Percentiles rank a stretch among this genome's conserved stretches.
Evolutionary conservation across 2,329 filamentous ascomycete genomes (phyloP).

Genomic region (Podosphaera xanthii): DNA sequence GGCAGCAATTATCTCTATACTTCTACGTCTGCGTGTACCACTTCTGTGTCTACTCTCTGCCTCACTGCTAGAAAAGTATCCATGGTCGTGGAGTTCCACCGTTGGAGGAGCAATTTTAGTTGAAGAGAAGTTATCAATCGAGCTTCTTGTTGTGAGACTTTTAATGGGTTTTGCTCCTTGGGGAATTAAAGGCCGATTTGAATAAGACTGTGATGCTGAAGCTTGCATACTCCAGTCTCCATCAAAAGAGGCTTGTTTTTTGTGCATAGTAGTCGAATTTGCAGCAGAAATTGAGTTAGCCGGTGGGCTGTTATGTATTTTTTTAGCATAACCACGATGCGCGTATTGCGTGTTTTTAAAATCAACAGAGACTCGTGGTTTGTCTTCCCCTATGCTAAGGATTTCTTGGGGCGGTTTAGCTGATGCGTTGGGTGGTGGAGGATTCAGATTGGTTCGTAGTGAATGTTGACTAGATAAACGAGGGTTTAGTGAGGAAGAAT

Average conservation of each 20-base stretch:
- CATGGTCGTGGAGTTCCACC: constrained; percentile 41
- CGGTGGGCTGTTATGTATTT: constrained; percentile 21
- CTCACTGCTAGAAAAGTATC: constrained; percentile 85
- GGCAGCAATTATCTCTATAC: constrained; percentile 25
- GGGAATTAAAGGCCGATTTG: constrained; percentile 12
- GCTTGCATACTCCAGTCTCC: constrained; percentile 43
- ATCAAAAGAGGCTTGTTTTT: constrained; percentile 47
- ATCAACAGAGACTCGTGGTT: constrained; percentile 50
- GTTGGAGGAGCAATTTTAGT: constrained; percentile 7
- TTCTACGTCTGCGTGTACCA: constrained; percentile 58
- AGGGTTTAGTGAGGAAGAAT: constrained; percentile 10
- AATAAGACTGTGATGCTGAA: constrained; percentile 11
- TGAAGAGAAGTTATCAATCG: constrained; percentile 14
- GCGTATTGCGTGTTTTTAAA: constrained; percentile 67
- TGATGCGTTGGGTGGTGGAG: constrained; percentile 20
- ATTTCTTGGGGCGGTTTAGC: constrained; percentile 16
- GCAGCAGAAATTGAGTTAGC: constrained; percentile 20
- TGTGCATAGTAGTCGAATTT: constrained; percentile 21
- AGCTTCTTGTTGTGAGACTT: constrained; percentile 11
- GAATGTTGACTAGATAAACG: constrained; percentile 14
- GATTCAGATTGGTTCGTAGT: constrained; percentile 18
- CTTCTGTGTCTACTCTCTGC: constrained; percentile 54
- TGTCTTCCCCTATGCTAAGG: constrained; percentile 21
- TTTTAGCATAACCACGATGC: constrained; percentile 45
- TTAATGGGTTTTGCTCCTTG: constrained; percentile 6